These are phyloP conservation scores for Aspergillus sp. DNA, from an alignment of 2,329 filamentous ascomycete species.

Conservation along the genomic window DNA sequence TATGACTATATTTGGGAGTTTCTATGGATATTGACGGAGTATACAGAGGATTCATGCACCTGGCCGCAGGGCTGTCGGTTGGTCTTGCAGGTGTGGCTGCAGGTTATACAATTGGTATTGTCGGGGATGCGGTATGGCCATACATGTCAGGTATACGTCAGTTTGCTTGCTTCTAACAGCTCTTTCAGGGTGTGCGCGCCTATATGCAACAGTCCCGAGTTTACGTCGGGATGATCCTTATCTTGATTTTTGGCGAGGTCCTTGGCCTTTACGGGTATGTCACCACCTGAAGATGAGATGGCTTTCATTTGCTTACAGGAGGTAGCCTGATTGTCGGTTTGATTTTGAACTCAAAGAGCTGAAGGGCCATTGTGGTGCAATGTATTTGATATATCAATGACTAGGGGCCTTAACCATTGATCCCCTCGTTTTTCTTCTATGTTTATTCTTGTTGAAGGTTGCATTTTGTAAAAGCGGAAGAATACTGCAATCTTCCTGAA, in stretches of 20 bases:
- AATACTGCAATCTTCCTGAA: too few relatives aligned
- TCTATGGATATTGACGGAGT: conserved; percentile 12
- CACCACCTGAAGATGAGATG: background rate
- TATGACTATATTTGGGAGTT: conserved; percentile 8
- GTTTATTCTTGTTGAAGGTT: too few relatives aligned
- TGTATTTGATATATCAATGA: too few relatives aligned
- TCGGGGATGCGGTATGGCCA: conserved; percentile 68
- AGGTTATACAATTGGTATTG: conserved; percentile 91
- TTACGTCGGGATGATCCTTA: conserved; percentile 97
- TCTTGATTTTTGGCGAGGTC: conserved; percentile 97
- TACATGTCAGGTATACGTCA: background rate
- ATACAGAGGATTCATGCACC: conserved; percentile 77
- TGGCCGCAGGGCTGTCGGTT: conserved; percentile 82
- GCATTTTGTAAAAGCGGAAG: too few relatives aligned
- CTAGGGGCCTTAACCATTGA: too few relatives aligned
- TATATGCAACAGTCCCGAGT: conserved; percentile 96
- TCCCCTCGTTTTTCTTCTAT: too few relatives aligned
- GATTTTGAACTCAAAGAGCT: conserved; percentile 82
- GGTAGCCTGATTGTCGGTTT: conserved; percentile 79
- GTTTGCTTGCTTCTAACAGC: conserved; percentile 13
- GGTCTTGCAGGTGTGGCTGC: conserved; percentile 88
- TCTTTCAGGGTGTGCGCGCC: conserved; percentile 62
- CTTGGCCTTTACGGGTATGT: conserved; percentile 88
- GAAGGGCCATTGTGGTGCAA: too few relatives aligned
- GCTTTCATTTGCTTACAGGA: conserved; percentile 13